Conservation (phyloP, 768 basidiomycete genomes). For the Boletus speciosus region DNA sequence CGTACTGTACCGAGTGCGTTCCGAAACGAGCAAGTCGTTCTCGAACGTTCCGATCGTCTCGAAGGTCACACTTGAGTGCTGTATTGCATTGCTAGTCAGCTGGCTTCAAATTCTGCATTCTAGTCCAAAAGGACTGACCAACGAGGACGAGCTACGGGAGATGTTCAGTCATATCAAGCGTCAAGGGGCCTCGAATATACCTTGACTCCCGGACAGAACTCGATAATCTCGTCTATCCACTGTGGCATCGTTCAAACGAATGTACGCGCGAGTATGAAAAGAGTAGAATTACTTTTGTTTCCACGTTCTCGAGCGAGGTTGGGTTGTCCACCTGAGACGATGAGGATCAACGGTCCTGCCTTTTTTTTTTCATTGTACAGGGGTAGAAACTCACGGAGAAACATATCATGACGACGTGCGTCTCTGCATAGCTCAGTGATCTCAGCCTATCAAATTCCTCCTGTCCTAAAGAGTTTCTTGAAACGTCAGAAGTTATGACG, state of each 20-base stretch:
- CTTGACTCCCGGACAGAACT: constrained; percentile 95
- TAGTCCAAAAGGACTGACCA: constrained; percentile 49
- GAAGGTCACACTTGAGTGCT: constrained; percentile 95
- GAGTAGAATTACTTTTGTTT: constrained; percentile 62
- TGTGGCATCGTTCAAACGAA: constrained; percentile 30
- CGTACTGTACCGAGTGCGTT: constrained; percentile 79
- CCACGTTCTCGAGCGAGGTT: constrained; percentile 93
- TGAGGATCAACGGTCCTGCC: background rate
- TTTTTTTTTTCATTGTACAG: background rate
- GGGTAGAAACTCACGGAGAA: constrained; percentile 65
- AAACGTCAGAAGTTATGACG: constrained; percentile 28
- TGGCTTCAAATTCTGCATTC: background rate
- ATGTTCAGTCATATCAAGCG: constrained; percentile 4
- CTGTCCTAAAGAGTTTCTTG: constrained; percentile 59
- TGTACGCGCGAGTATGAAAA: background rate
- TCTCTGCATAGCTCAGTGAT: constrained; percentile 95
- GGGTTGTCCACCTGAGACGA: constrained; percentile 80
- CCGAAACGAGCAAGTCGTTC: constrained; percentile 72
- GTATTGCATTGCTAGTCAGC: constrained; percentile 10
- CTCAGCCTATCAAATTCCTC: constrained; percentile 94
- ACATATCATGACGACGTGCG: constrained; percentile 94
- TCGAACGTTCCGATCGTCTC: constrained; percentile 73
- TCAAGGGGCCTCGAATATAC: constrained; percentile 34
- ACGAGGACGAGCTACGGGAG: constrained; percentile 72
- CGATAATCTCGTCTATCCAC: constrained; percentile 93